These are phyloP conservation scores for Aspergillus glaucus DNA, from an alignment of 2,329 filamentous ascomycete species.

Conservation along the genomic window DNA sequence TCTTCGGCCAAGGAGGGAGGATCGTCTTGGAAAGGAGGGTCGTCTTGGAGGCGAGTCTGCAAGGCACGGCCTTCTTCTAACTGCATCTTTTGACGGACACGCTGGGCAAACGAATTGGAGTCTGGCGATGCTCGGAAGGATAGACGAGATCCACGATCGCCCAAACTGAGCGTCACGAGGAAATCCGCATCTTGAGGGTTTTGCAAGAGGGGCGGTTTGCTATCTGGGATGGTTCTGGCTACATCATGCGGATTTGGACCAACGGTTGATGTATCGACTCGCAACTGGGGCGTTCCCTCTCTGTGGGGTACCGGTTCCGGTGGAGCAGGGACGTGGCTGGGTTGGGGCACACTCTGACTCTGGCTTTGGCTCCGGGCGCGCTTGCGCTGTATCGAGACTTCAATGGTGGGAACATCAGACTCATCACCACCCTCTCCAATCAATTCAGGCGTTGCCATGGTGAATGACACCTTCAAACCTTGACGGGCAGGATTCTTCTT, in stretches of 20 bases:
- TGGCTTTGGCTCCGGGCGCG: constrained; percentile 19
- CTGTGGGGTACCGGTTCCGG: constrained; percentile 9
- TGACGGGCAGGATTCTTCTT: constrained; percentile 48
- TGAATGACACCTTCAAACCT: constrained; percentile 69
- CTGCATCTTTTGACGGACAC: constrained; percentile 47
- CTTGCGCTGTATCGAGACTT: constrained; percentile 55
- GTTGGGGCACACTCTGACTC: constrained; percentile 20
- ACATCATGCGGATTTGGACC: constrained; percentile 11
- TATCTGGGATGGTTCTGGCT: constrained; percentile 10
- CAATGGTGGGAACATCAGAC: constrained; percentile 62
- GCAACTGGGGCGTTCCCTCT: constrained; percentile 21
- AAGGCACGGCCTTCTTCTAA: constrained; percentile 47
- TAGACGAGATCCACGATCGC: constrained; percentile 28
- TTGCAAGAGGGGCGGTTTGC: constrained; percentile 26
- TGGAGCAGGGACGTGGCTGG: constrained; percentile 4
- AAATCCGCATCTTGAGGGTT: constrained; percentile 34
- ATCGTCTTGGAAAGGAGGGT: constrained; percentile 20
- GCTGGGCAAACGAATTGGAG: constrained; percentile 41
- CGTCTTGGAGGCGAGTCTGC: constrained; percentile 36
- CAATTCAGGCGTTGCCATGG: constrained; percentile 64
- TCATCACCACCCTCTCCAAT: constrained; percentile 93
- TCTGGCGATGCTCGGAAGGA: constrained; percentile 34
- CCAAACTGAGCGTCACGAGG: constrained; percentile 25
- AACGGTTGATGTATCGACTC: constrained; percentile 22
- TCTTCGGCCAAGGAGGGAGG: constrained; percentile 22